phyloP scores from a whole-genome alignment of 2,329 filamentous ascomycete genomes.

The Aureobasidium mangrovei region DNA sequence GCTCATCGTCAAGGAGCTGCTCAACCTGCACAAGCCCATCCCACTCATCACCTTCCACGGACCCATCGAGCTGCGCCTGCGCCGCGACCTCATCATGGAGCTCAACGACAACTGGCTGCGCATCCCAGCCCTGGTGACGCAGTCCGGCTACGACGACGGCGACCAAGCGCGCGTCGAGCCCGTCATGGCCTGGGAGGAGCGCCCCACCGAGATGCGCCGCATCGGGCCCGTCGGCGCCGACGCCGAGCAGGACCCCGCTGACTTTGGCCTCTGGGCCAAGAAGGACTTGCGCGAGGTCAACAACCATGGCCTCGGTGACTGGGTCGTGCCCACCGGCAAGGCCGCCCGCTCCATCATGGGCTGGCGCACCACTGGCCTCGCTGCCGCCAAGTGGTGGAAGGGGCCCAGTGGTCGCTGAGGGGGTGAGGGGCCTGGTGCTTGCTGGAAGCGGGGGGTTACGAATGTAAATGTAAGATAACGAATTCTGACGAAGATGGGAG shows the following conservation, averaged over 20 bases:
- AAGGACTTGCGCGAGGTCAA: not conserved
- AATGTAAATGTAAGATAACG: no score
- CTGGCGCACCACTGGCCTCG: not conserved
- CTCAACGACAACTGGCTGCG: not conserved
- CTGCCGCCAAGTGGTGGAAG: not conserved
- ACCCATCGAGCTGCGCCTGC: not conserved
- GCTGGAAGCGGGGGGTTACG: no score
- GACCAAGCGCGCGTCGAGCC: not conserved
- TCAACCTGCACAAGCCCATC: not conserved
- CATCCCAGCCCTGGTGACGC: not conserved
- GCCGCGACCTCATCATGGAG: conserved; percentile 6
- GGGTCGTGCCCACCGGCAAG: not conserved
- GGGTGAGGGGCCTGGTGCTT: no score
- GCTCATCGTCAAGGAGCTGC: not conserved
- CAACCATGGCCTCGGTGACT: not conserved
- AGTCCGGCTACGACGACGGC: not conserved
- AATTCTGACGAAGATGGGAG: no score
- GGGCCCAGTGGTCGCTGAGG: not conserved
- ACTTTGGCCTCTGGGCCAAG: not conserved
- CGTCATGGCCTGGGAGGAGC: not conserved
- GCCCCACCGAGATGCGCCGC: not conserved
- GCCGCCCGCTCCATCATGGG: not conserved
- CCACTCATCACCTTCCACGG: conserved; percentile 8
- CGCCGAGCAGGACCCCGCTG: not conserved
- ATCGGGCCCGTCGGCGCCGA: not conserved